These are phyloP conservation scores for Eucalyptus regnans DNA, from an alignment of 345 rosid genomes.

Conservation along the genomic window DNA sequence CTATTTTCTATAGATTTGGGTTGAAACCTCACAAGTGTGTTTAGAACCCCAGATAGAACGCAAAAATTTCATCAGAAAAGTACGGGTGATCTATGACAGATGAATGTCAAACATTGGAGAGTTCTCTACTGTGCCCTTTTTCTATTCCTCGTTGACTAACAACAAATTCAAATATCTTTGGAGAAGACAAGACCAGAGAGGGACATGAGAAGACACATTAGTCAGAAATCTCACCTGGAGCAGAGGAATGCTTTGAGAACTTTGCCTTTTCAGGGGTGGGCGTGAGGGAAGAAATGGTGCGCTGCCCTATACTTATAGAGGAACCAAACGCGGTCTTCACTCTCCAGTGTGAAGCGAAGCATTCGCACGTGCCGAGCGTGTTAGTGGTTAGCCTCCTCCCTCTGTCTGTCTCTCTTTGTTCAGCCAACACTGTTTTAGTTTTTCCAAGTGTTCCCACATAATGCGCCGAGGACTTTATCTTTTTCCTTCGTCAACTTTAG, in stretches of 20 bases:
- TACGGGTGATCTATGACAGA: background rate
- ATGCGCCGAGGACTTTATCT: background rate
- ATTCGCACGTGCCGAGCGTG: background rate
- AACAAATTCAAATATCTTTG: background rate
- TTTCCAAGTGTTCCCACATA: background rate
- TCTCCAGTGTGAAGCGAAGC: background rate
- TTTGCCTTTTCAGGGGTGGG: background rate
- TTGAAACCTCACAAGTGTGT: background rate
- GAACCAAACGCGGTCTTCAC: background rate
- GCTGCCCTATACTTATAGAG: background rate
- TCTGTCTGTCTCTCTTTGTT: background rate
- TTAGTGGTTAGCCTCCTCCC: background rate
- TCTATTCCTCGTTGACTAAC: background rate
- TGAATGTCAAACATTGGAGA: background rate
- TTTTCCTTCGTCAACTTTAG: background rate
- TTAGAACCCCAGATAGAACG: background rate
- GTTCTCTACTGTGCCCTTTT: background rate
- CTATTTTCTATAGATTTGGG: background rate
- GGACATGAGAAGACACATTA: background rate
- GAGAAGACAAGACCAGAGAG: background rate
- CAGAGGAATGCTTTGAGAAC: rapidly evolving
- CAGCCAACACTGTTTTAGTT: background rate
- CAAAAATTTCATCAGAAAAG: background rate
- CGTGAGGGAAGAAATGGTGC: background rate
- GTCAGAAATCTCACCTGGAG: background rate